A percentile compares a stretch with the other conserved stretches of the same genome.
Conservation (phyloP, 495 filamentous ascomycete species). For the Recurvomyces mirabilis region DNA sequence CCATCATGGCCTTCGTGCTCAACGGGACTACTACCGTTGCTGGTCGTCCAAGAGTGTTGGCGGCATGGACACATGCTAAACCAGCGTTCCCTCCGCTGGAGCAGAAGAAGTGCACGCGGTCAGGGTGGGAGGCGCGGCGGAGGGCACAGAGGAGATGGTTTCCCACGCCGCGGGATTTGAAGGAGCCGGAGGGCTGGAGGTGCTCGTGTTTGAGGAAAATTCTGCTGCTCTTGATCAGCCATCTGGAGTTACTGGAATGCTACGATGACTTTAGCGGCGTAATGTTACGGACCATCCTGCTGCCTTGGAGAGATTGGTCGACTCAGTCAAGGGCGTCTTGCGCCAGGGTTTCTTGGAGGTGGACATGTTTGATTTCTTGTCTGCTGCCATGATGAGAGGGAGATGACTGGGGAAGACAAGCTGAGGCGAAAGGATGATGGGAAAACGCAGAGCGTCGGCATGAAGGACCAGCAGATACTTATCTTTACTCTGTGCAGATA, state of each 20-base stretch:
- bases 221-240: constrained; percentile 33
- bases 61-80: constrained; percentile 76
- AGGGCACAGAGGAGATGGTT: constrained; percentile 57
- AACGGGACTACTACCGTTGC: constrained; percentile 75
- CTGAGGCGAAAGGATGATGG: too few relatives aligned
- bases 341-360: background rate
- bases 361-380: background rate
- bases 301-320: constrained; percentile 52
- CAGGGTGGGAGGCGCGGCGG: constrained; percentile 28
- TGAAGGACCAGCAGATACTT: too few relatives aligned
- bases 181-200: constrained; percentile 84
- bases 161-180: constrained; percentile 87
- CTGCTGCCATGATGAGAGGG: background rate
- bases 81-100: constrained; percentile 86
- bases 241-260: background rate
- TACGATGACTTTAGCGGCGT: constrained; percentile 1
- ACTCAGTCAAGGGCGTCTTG: constrained; percentile 58
- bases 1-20: constrained; percentile 57
- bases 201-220: constrained; percentile 90
- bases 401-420: background rate
- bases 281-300: constrained; percentile 53
- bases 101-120: constrained; percentile 68
- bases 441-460: too few relatives aligned
- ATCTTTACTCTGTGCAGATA: too few relatives aligned
- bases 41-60: constrained; percentile 51